These are phyloP conservation scores for Boeremia lycopersici DNA, from an alignment of 2,329 filamentous ascomycete genomes.

Conservation along the genomic window DNA sequence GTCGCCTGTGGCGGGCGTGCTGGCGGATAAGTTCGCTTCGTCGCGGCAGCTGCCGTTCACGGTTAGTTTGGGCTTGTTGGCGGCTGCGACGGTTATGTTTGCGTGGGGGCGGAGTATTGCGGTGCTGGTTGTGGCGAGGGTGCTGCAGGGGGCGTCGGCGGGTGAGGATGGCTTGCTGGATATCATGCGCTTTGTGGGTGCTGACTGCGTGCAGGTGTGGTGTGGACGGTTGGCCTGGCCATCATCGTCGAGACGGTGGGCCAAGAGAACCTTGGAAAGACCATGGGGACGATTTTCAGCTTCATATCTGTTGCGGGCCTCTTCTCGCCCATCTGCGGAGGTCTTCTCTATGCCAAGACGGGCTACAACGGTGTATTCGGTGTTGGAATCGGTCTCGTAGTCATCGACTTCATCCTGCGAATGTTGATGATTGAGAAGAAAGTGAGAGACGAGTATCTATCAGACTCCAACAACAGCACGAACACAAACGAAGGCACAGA, in stretches of 20 bases:
- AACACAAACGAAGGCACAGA: constrained; percentile 25
- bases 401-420: constrained; percentile 65
- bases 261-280: constrained; percentile 63
- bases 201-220: constrained; percentile 51
- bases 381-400: constrained; percentile 60
- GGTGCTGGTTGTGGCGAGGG: constrained; percentile 58
- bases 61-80: constrained; percentile 58
- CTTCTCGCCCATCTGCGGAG: constrained; percentile 64
- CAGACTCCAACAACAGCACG: not conserved
- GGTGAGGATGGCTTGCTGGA: not conserved
- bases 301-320: constrained; percentile 65
- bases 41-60: constrained; percentile 65
- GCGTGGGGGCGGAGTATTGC: constrained; percentile 57
- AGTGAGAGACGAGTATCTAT: constrained; percentile 52
- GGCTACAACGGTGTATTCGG: constrained; percentile 66
- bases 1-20: constrained; percentile 59
- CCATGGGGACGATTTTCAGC: constrained; percentile 66
- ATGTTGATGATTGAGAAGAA: constrained; percentile 62
- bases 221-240: constrained; percentile 65
- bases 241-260: constrained; percentile 65
- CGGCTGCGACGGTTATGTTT: constrained; percentile 62
- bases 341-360: constrained; percentile 63
- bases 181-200: not conserved
- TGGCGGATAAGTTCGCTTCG: constrained; percentile 58
- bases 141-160: constrained; percentile 63